Base-by-base conservation (phyloP, 495 filamentous ascomycete genomes). In the Lichenothelia convexa region DNA sequence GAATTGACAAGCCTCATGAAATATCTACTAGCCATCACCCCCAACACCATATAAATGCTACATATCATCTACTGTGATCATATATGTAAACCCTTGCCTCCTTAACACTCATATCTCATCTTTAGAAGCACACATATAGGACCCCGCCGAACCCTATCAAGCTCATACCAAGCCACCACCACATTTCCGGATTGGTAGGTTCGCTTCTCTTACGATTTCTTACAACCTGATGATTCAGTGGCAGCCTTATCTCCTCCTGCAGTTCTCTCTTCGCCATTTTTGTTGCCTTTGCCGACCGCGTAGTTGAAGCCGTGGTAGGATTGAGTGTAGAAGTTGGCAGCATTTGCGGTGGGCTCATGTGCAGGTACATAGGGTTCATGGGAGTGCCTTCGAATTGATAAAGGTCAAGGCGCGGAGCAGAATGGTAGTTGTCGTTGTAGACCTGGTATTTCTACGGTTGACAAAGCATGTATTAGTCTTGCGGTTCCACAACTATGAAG, bases 351-450 rank as follows among this genome's bases (percentile, higher is more conserved):
- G 78, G 73, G 7, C 51, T 63, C 47, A 70, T 73, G 46, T 65
- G 70, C 33, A 83, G 64, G 50, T 75, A 86, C 69, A 86, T 70
- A 4, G 78, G 78, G 34, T 78, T 68, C 57, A 81, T 60, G 18
- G 75, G 75, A 1, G 69, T 53, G 34, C 77, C 78, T 48, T 80
- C 74, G 38, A 67, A 72, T 37, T 60, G 49, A 46, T 64, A 72
- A 17, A 86, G 62, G 44, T 81, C 68, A 13, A 86, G 70, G 18
- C 80, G 71, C 36, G 60, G 57, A 43, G 73, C 57, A 21, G 66
- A 61, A 46, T 71, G 67, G 51, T 78, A 83, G 19, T 57, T 52
- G 50, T 86, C 80, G 2, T 53, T 54, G 29, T 61, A 51, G 34
- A 80, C 67, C 40, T 67, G 55, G 53, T 72, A 84, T 31, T 61